phyloP scores from a whole-genome alignment of 441 rosid genomes.

The Lepidium campestre region DNA sequence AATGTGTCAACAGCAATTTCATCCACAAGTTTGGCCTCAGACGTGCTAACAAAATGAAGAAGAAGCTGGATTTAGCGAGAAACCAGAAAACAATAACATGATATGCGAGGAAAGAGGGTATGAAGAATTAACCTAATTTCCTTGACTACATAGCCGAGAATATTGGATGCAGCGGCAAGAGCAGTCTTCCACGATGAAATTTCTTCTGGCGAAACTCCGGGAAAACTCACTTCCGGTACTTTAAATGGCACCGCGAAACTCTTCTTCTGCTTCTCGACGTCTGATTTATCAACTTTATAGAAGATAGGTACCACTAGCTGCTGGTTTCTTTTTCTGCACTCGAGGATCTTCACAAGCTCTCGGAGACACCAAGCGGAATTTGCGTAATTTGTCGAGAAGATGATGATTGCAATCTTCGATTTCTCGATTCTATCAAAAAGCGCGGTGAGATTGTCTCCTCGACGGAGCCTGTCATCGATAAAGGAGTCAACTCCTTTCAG shows the following conservation, averaged over 20 bases:
- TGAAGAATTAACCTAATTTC: constrained; percentile 7
- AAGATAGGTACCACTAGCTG: constrained; percentile 25
- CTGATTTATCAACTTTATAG: constrained; percentile 14
- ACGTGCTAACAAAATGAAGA: constrained; percentile 21
- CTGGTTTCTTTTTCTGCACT: not conserved
- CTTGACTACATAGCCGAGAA: constrained; percentile 10
- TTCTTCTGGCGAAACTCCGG: constrained; percentile 6
- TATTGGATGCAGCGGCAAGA: constrained; percentile 11
- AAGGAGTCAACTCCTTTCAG: constrained; percentile 17
- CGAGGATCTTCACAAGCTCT: constrained; percentile 22
- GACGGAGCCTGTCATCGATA: constrained; percentile 21
- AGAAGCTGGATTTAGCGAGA: not conserved
- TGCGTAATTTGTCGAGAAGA: constrained; percentile 22
- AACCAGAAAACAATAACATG: not conserved
- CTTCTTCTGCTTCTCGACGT: constrained; percentile 11
- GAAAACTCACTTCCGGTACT: not conserved
- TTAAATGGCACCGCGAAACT: not conserved
- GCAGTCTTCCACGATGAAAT: constrained; percentile 19
- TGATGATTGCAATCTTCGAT: constrained; percentile 14
- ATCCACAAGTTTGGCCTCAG: constrained; percentile 34
- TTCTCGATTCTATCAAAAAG: constrained; percentile 24
- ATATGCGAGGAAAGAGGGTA: not conserved
- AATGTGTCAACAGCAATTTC: constrained; percentile 27
- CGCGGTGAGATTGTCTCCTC: constrained; percentile 16
- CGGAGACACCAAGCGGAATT: constrained; percentile 26